Base-by-base conservation (phyloP, 1,139 yeast species). In the Suhomyces coccinellae region DNA sequence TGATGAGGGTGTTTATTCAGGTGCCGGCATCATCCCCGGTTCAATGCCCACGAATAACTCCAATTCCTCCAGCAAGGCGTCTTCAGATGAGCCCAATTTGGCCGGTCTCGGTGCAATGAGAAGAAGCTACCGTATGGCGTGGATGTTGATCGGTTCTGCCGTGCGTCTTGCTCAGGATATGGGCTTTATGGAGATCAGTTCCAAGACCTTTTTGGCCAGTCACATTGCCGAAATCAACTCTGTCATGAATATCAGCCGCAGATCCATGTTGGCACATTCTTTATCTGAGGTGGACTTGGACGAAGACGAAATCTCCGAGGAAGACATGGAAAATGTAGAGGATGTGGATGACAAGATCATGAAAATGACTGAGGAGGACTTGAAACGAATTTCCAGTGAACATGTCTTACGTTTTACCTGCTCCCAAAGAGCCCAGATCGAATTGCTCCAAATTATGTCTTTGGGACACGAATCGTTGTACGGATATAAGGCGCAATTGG, bases 141-240 rank as follows among this genome's bases (percentile, higher is more conserved):
- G 96, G 93, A 86, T 89, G 93, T 75, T 89, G 50, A 84, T 88
- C 45, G 97, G 97, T 4, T 82, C 87, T 2, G 91, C 95, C 0
- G 87, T 88, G 3, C 72, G 97, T 45, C 67, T 91, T 37, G 95
- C 96, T 3, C 96, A 89, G 61, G 95, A 89, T 62, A 80, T 88
- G 79, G 90, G 89, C 6, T 77, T 86, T 53, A 82, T 86, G 75
- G 89, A 87, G 44, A 78, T 82, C 14, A 81, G 87, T 52, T 75
- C 91, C 11, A 79, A 85, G 53, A 82, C 90, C 2, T 87, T 85
- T 57, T 70, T 89, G 47, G 96, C 96, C 0, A 82, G 95, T 0
- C 96, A 89, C 62, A 72, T 86, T 40, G 82, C 96, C 3, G 98
- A 91, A 61, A 85, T 88, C 24, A 78, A 81, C 58, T 77, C 85